Evolutionary conservation across 106 monocot species (phyloP).

Genomic region (Gastrodia elata): DNA sequence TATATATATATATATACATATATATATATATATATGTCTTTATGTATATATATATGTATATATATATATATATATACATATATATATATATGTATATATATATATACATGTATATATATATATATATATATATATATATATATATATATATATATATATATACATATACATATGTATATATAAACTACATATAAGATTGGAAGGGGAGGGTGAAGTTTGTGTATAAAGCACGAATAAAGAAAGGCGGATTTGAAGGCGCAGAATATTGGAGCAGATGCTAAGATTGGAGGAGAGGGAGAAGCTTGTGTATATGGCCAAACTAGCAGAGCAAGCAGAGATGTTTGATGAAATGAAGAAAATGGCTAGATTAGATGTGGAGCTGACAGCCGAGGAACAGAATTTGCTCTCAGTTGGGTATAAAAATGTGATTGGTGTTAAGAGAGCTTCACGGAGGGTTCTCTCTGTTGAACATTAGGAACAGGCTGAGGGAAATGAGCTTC

Average conservation of each 20-base stretch:
- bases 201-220: too few relatives aligned
- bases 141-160: too few relatives aligned
- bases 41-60: too few relatives aligned
- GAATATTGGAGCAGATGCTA: too few relatives aligned
- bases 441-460: conserved; percentile 13
- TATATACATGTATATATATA: too few relatives aligned
- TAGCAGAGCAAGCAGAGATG: conserved; percentile 37
- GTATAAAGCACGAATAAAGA: not conserved
- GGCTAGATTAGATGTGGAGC: conserved; percentile 18
- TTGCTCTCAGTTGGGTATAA: conserved; percentile 11
- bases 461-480: conserved; percentile 9
- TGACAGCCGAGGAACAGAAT: conserved; percentile 12
- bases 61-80: too few relatives aligned
- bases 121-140: too few relatives aligned
- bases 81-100: too few relatives aligned
- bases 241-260: not conserved
- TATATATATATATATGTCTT: too few relatives aligned
- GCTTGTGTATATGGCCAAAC: conserved; percentile 21
- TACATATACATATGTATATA: too few relatives aligned
- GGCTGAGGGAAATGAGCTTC: conserved; percentile 11
- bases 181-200: too few relatives aligned
- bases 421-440: conserved; percentile 15
- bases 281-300: conserved; percentile 20
- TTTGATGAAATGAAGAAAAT: conserved; percentile 26
- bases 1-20: too few relatives aligned